Percentiles rank a stretch among this genome's conserved stretches.
Conservation (phyloP, 805 yeast genomes). For the Pichia heedii region DNA sequence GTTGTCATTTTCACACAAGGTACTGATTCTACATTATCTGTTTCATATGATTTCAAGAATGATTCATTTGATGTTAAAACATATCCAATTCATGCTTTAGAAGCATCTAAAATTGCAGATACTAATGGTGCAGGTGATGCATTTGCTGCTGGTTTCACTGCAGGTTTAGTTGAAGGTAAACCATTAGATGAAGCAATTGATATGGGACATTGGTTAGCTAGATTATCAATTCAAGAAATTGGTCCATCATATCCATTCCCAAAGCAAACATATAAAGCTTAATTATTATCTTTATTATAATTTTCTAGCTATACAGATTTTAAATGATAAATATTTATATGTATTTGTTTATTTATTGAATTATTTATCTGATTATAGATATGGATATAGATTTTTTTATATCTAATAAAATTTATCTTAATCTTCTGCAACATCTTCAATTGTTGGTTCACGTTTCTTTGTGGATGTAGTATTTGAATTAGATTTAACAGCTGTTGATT, state of each 20-base stretch:
- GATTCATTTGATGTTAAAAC: slow-evolving; percentile 40
- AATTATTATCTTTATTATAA: slow-evolving; percentile 38
- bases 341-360: background rate
- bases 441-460: slow-evolving; percentile 19
- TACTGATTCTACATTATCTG: slow-evolving; percentile 79
- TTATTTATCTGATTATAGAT: background rate
- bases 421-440: slow-evolving; percentile 17
- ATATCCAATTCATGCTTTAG: slow-evolving; percentile 67
- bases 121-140: slow-evolving; percentile 99
- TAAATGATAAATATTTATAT: background rate
- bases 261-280: slow-evolving; percentile 50
- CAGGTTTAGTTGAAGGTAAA: slow-evolving; percentile 74
- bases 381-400: background rate
- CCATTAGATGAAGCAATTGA: slow-evolving; percentile 51
- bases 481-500: background rate
- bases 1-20: slow-evolving; percentile 95
- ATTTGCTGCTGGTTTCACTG: slow-evolving; percentile 92
- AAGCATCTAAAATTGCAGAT: slow-evolving; percentile 62
- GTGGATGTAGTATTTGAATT: background rate
- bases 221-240: slow-evolving; percentile 80
- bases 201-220: slow-evolving; percentile 95
- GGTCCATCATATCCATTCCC: slow-evolving; percentile 93
- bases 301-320: background rate
- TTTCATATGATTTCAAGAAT: slow-evolving; percentile 41
- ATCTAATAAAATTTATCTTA: background rate